Percentiles rank a stretch among this genome's conserved stretches.
Evolutionary conservation across 2,329 filamentous ascomycete genomes (phyloP).

Genomic region (Trichoderma atroviride): DNA sequence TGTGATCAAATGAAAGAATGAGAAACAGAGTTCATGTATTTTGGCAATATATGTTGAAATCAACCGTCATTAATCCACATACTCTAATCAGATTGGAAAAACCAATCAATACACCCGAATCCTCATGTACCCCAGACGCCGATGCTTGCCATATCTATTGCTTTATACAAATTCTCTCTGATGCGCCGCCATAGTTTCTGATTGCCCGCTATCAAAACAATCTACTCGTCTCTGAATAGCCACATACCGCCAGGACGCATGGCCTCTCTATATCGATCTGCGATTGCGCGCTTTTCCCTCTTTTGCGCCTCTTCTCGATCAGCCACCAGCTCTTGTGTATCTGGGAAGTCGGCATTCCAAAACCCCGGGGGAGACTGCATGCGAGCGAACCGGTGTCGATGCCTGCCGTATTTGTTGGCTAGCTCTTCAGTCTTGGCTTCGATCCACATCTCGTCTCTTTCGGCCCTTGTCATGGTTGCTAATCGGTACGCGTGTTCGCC

Average conservation of each 20-base stretch:
- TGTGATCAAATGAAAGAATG: neutral
- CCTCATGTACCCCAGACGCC: neutral
- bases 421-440: slow-evolving; percentile 74
- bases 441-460: slow-evolving; percentile 68
- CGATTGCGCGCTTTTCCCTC: slow-evolving; percentile 65
- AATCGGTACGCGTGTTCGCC: slow-evolving; percentile 63
- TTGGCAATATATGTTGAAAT: neutral
- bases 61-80: neutral
- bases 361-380: slow-evolving; percentile 79
- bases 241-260: slow-evolving; percentile 75
- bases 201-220: neutral
- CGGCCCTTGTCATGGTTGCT: slow-evolving; percentile 58
- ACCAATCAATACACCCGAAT: neutral
- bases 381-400: slow-evolving; percentile 73
- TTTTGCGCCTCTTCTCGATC: slow-evolving; percentile 67
- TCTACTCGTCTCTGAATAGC: slow-evolving; percentile 78
- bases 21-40: neutral
- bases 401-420: slow-evolving; percentile 75
- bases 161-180: neutral
- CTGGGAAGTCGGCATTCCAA: slow-evolving; percentile 88
- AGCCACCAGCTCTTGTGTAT: slow-evolving; percentile 74
- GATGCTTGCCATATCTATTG: neutral
- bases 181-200: neutral
- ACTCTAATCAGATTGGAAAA: neutral
- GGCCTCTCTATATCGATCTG: slow-evolving; percentile 78